These are phyloP conservation scores for Pythium aquatile DNA, from an alignment of 352 stramenopile species.

Conservation along the genomic window DNA sequence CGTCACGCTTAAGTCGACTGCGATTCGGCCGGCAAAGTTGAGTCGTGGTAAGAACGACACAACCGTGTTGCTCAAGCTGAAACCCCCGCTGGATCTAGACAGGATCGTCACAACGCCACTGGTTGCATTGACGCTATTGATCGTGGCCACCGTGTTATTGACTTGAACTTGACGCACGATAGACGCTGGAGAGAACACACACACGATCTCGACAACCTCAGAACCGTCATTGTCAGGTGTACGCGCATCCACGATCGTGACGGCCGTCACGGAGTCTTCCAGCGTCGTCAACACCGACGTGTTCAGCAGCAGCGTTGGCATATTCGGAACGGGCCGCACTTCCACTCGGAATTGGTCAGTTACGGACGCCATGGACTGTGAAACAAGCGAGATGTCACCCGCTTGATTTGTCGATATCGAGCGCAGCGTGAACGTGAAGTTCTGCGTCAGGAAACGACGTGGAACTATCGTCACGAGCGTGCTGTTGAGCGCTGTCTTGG, in stretches of 20 bases:
- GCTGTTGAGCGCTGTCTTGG: constrained; percentile 21
- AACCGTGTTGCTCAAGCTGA: constrained; percentile 20
- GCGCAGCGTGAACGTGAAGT: constrained; percentile 37
- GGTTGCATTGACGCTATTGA: neutral
- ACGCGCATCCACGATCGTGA: constrained; percentile 37
- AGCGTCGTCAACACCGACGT: constrained; percentile 24
- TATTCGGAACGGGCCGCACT: constrained; percentile 41
- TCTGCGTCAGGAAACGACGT: constrained; percentile 37
- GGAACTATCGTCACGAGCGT: constrained; percentile 33
- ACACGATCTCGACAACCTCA: constrained; percentile 43
- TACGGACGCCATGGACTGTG: constrained; percentile 26
- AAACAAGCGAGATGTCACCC: constrained; percentile 21
- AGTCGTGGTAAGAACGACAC: constrained; percentile 33
- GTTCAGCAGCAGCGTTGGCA: constrained; percentile 33
- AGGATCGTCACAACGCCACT: constrained; percentile 29
- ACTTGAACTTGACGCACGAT: constrained; percentile 33
- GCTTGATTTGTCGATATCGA: constrained; percentile 26
- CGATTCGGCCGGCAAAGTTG: constrained; percentile 42
- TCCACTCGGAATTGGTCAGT: constrained; percentile 34
- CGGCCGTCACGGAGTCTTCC: constrained; percentile 35
- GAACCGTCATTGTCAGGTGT: constrained; percentile 50
- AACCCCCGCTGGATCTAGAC: constrained; percentile 10
- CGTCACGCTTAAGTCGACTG: constrained; percentile 30
- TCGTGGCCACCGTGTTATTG: constrained; percentile 26
- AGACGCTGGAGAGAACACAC: constrained; percentile 32